A percentile compares a stretch with the other conserved stretches of the same genome.
These are phyloP conservation scores for Coniosporium apollinis DNA, from an alignment of 495 filamentous ascomycete genomes.

Conservation along the genomic window DNA sequence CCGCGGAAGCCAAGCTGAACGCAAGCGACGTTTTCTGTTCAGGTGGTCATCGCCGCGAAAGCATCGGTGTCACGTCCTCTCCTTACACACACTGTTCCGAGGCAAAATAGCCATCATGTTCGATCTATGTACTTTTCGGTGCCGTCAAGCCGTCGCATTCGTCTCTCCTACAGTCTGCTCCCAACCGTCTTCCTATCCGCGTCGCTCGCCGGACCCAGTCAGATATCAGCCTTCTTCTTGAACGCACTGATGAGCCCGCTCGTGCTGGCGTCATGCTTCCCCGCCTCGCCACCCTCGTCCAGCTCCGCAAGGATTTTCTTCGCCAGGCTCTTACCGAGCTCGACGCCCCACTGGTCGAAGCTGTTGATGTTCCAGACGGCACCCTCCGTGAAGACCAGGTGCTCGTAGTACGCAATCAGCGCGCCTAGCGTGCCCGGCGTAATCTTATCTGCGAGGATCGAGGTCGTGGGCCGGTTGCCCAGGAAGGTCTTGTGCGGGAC, in stretches of 20 bases:
- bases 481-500: conserved; percentile 98
- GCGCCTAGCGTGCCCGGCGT: conserved; percentile 87
- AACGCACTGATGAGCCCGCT: conserved; percentile 78
- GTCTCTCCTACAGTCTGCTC: too few relatives aligned
- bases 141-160: too few relatives aligned
- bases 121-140: too few relatives aligned
- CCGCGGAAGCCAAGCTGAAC: too few relatives aligned
- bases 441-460: conserved; percentile 84
- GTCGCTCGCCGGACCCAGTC: too few relatives aligned
- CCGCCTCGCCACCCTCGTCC: conserved; percentile 52
- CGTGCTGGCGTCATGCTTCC: conserved; percentile 69
- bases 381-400: conserved; percentile 93
- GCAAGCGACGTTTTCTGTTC: too few relatives aligned
- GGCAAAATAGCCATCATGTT: too few relatives aligned
- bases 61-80: too few relatives aligned
- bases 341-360: conserved; percentile 99
- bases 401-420: conserved; percentile 96
- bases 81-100: too few relatives aligned
- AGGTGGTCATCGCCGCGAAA: too few relatives aligned
- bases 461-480: conserved; percentile 91
- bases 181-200: too few relatives aligned
- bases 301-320: conserved; percentile 39
- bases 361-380: conserved; percentile 98
- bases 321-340: conserved; percentile 88
- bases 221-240: conserved; percentile 45